These are phyloP conservation scores for Rhynchospora breviuscula DNA, from an alignment of 176 grass and related monocot species.

Conservation along the genomic window DNA sequence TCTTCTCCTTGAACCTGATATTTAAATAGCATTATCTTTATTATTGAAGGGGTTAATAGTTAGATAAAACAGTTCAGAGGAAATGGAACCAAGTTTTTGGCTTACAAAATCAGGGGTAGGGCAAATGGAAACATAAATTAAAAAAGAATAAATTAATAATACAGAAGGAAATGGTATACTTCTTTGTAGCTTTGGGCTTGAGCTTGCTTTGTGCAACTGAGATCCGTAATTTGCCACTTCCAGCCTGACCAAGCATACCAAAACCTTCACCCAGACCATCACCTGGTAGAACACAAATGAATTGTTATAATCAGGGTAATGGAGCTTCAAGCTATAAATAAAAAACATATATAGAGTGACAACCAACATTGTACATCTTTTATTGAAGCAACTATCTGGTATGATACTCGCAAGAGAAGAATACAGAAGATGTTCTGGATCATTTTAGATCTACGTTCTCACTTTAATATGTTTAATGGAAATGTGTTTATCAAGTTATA, in stretches of 20 bases:
- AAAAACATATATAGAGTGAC: background rate
- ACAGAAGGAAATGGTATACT: conserved; percentile 29
- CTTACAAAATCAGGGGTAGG: background rate
- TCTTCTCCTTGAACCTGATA: conserved; percentile 89
- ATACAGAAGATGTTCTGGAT: background rate
- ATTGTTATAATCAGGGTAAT: background rate
- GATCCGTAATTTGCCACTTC: conserved; percentile 73
- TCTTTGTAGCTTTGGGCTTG: conserved; percentile 65
- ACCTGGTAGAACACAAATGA: conserved; percentile 33
- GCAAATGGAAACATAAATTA: background rate
- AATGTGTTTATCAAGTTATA: background rate
- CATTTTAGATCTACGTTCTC: background rate
- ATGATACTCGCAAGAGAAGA: background rate
- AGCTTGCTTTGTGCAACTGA: conserved; percentile 63
- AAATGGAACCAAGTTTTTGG: background rate
- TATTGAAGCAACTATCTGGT: background rate
- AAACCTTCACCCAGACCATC: conserved; percentile 86
- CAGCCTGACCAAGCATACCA: conserved; percentile 95
- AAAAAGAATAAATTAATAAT: background rate
- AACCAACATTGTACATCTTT: background rate
- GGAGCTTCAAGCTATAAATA: background rate
- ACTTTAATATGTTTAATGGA: background rate
- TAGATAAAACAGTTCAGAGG: background rate
- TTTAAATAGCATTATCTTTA: conserved; percentile 13
- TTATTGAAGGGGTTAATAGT: background rate